Percentiles rank a stretch among this genome's conserved stretches.
Evolutionary conservation across 83 land plant species (phyloP).

Genomic region (Larix sibirica): DNA sequence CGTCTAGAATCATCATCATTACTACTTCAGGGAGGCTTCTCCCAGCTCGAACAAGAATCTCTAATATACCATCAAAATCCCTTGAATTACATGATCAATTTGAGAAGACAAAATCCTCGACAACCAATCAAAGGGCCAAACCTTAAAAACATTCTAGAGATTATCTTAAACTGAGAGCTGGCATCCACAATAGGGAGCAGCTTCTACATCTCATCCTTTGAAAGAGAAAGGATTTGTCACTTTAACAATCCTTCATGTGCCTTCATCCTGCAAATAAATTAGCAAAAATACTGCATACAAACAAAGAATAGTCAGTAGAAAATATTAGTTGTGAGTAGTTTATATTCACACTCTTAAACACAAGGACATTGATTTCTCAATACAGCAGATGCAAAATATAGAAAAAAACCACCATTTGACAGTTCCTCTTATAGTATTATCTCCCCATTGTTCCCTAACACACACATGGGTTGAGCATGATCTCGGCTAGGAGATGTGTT

Average conservation of each 20-base stretch:
- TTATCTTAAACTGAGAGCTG: slow-evolving; percentile 96
- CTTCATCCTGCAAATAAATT: slow-evolving; percentile 71
- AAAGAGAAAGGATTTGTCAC: slow-evolving; percentile 75
- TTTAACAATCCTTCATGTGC: slow-evolving; percentile 96
- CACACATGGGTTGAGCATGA: slow-evolving; percentile 99
- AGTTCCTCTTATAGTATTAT: too few species aligned
- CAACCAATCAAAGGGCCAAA: not conserved
- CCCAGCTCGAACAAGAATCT: slow-evolving; percentile 91
- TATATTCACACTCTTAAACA: too few species aligned
- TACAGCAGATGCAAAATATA: too few species aligned
- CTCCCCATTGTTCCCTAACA: too few species aligned
- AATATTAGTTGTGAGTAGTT: too few species aligned
- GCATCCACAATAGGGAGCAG: slow-evolving; percentile 98
- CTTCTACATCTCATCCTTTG: slow-evolving; percentile 87
- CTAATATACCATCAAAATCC: slow-evolving; percentile 98
- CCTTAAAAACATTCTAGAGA: not conserved
- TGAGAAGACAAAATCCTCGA: not conserved
- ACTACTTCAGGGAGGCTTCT: slow-evolving; percentile 96
- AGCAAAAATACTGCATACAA: not conserved
- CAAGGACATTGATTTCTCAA: too few species aligned
- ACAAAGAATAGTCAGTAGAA: not conserved
- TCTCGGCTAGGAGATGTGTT: slow-evolving; percentile 99
- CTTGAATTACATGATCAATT: slow-evolving; percentile 39
- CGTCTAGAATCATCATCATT: slow-evolving; percentile 99
- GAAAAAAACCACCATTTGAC: too few species aligned